Evolutionary conservation across 352 stramenopile species (phyloP).

Genomic region (Phytopythium aichiense): DNA sequence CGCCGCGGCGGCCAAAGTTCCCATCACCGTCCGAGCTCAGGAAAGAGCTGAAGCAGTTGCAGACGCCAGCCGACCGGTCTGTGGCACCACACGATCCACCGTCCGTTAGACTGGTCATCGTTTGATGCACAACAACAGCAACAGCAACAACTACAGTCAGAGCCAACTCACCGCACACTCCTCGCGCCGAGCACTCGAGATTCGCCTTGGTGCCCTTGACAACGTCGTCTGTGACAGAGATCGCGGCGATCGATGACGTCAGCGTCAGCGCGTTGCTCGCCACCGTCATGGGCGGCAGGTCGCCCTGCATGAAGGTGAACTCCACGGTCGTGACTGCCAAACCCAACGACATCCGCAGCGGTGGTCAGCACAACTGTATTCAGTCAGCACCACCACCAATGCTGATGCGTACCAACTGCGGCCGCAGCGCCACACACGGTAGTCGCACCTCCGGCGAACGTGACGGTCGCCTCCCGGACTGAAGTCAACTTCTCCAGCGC

Average conservation of each 20-base stretch:
- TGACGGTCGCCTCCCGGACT: conserved; percentile 48
- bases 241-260: conserved; percentile 13
- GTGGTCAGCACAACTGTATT: background rate
- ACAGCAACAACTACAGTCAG: background rate
- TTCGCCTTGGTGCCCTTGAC: conserved; percentile 75
- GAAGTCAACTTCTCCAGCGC: conserved; percentile 54
- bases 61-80: conserved; percentile 64
- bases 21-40: conserved; percentile 70
- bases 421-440: conserved; percentile 34
- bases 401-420: conserved; percentile 31
- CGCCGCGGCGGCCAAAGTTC: conserved; percentile 73
- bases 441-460: conserved; percentile 27
- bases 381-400: background rate
- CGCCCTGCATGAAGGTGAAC: conserved; percentile 68
- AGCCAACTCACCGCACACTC: conserved; percentile 55
- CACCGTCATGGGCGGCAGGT: conserved; percentile 42
- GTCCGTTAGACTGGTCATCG: background rate
- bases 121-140: background rate
- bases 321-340: conserved; percentile 46
- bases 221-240: conserved; percentile 25
- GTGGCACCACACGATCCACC: background rate
- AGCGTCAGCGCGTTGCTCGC: conserved; percentile 38
- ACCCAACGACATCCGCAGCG: background rate
- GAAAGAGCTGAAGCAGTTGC: conserved; percentile 74
- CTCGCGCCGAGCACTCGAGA: conserved; percentile 64